A percentile compares a stretch with the other conserved stretches of the same genome.
Evolutionary conservation across 2,329 filamentous ascomycete species (phyloP).

Genomic region (Tolypocladium ophioglossoides): DNA sequence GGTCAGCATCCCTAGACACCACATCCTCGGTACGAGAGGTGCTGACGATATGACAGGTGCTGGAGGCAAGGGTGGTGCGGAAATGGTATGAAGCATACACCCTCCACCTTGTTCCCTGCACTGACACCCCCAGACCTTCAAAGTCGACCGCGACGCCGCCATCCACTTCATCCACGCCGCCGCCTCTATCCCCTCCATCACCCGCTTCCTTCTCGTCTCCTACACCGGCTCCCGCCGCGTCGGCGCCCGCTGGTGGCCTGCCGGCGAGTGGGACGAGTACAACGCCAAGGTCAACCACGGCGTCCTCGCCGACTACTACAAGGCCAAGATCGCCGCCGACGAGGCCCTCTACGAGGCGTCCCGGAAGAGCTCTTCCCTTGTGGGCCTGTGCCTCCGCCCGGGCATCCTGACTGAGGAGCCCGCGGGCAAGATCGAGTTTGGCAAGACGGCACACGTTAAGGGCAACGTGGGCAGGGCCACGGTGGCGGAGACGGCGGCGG

Average conservation of each 20-base stretch:
- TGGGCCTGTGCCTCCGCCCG: slow-evolving; percentile 43
- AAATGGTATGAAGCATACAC: slow-evolving; percentile 23
- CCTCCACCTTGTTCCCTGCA: no score
- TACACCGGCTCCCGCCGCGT: slow-evolving; percentile 43
- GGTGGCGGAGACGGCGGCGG: slow-evolving; percentile 48
- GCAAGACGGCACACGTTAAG: slow-evolving; percentile 27
- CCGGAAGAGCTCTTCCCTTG: slow-evolving; percentile 29
- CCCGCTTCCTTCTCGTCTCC: slow-evolving; percentile 54
- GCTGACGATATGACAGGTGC: slow-evolving; percentile 28
- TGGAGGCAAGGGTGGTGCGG: slow-evolving; percentile 46
- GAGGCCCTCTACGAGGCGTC: slow-evolving; percentile 41
- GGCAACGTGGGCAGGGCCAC: slow-evolving; percentile 42
- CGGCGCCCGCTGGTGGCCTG: slow-evolving; percentile 45
- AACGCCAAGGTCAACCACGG: slow-evolving; percentile 28
- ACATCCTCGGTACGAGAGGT: background rate
- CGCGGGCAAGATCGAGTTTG: slow-evolving; percentile 35
- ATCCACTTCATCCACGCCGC: slow-evolving; percentile 51
- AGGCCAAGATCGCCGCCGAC: slow-evolving; percentile 51
- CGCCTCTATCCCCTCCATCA: slow-evolving; percentile 40
- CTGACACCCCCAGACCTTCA: slow-evolving; percentile 32
- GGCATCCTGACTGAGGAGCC: slow-evolving; percentile 37
- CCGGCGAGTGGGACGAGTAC: slow-evolving; percentile 36
- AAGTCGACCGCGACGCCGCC: slow-evolving; percentile 54
- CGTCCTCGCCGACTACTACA: slow-evolving; percentile 41
- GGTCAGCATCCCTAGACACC: slow-evolving; percentile 29